Percentiles rank a stretch among this genome's conserved stretches.
These are phyloP conservation scores for Raphanus hybrid DNA, from an alignment of 441 rosid species.

Conservation along the genomic window DNA sequence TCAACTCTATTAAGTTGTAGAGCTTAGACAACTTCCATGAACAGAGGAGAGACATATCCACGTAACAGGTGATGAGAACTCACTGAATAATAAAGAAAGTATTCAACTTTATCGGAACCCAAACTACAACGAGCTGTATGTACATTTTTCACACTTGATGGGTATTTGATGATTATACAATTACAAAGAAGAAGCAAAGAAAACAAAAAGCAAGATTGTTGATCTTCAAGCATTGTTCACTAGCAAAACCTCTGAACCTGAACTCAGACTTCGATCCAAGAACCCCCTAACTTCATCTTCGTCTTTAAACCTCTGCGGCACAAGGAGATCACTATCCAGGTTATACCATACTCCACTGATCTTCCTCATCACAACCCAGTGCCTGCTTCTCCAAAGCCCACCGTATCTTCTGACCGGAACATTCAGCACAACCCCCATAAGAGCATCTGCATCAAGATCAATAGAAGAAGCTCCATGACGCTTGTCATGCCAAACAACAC, in stretches of 20 bases:
- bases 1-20: background rate
- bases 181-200: constrained; percentile 18
- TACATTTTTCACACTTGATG: constrained; percentile 1
- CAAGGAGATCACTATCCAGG: constrained; percentile 78
- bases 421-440: constrained; percentile 83
- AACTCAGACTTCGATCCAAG: constrained; percentile 57
- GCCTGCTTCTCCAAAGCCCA: constrained; percentile 85
- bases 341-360: constrained; percentile 82
- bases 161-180: background rate
- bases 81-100: background rate
- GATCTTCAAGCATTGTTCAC: constrained; percentile 54
- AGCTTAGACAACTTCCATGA: background rate
- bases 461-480: constrained; percentile 65
- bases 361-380: constrained; percentile 77
- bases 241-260: constrained; percentile 77
- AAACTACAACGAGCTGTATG: no score
- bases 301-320: constrained; percentile 51
- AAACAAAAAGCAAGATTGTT: constrained; percentile 40
- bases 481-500: constrained; percentile 79
- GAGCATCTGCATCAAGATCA: constrained; percentile 49
- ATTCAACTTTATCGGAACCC: background rate
- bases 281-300: constrained; percentile 53
- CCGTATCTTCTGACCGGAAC: constrained; percentile 66
- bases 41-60: background rate
- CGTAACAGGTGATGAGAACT: background rate